Evolutionary conservation across 1,139 yeast species (phyloP).

Genomic region (Candida albicans): DNA sequence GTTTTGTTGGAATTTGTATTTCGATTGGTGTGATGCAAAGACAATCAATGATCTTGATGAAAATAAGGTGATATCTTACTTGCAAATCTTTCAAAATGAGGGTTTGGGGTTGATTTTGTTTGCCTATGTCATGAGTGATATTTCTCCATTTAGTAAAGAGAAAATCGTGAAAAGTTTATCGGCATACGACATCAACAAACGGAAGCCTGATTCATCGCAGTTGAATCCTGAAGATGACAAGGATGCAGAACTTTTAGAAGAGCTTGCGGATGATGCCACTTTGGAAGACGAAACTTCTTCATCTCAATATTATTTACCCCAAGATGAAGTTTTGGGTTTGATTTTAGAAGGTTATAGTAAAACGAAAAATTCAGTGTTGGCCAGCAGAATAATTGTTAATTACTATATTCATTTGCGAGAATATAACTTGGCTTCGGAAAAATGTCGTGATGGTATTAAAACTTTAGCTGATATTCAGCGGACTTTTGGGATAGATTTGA

Average conservation of each 20-base stretch:
- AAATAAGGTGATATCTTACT: conserved; percentile 46
- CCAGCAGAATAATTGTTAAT: conserved; percentile 63
- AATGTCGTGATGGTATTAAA: conserved; percentile 62
- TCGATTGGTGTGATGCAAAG: conserved; percentile 72
- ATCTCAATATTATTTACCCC: conserved; percentile 25
- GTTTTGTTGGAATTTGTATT: conserved; percentile 71
- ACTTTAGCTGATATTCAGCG: conserved; percentile 51
- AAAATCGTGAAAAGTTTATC: conserved; percentile 19
- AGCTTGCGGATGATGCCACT: conserved; percentile 22
- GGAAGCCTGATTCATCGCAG: conserved; percentile 4
- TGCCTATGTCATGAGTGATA: conserved; percentile 62
- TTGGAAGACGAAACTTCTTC: conserved; percentile 18
- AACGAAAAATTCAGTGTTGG: conserved; percentile 53
- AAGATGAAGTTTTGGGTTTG: conserved; percentile 54
- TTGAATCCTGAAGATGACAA: conserved; percentile 18
- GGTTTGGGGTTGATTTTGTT: conserved; percentile 66
- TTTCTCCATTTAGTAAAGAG: conserved; percentile 56
- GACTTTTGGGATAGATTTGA: conserved; percentile 47
- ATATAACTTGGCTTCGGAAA: conserved; percentile 61
- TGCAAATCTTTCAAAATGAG: conserved; percentile 57
- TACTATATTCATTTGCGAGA: conserved; percentile 63
- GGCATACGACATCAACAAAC: conserved; percentile 1
- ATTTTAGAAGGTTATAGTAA: conserved; percentile 55
- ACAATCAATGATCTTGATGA: conserved; percentile 51
- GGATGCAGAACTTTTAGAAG: conserved; percentile 19